Percentiles rank a stretch among this genome's conserved stretches.
These are phyloP conservation scores for Ascomycota sp. DNA, from an alignment of 2,329 filamentous ascomycete species.

Conservation along the genomic window DNA sequence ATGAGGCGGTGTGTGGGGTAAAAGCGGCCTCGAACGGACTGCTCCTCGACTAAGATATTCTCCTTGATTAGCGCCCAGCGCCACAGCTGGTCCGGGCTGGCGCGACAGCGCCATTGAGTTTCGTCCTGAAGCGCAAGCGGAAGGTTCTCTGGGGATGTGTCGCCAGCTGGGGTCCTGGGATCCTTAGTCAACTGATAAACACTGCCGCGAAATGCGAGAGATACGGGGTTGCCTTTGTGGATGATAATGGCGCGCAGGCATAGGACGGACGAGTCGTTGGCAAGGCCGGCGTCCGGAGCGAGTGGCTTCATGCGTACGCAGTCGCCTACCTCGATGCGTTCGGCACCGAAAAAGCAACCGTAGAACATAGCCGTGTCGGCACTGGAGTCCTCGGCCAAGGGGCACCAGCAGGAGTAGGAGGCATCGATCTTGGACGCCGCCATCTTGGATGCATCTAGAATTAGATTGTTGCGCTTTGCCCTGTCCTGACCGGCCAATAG, in stretches of 20 bases:
- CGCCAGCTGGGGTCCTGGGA: constrained; percentile 7
- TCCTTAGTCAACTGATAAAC: constrained; percentile 15
- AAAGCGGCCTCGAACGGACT: constrained; percentile 29
- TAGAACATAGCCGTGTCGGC: constrained; percentile 17
- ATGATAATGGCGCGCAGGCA: constrained; percentile 19
- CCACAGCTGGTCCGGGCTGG: constrained; percentile 12
- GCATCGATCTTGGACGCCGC: constrained; percentile 25
- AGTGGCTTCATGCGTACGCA: constrained; percentile 24
- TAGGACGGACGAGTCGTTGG: constrained; percentile 12
- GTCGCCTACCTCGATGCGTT: constrained; percentile 24
- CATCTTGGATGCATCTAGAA: constrained; percentile 28
- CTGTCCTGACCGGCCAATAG: constrained; percentile 11
- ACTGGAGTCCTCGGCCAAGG: constrained; percentile 10
- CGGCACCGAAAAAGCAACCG: constrained; percentile 28
- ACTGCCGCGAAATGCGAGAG: constrained; percentile 19
- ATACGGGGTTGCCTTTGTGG: constrained; percentile 12
- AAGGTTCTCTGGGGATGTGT: constrained; percentile 15
- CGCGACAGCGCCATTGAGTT: constrained; percentile 16
- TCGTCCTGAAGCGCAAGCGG: constrained; percentile 19
- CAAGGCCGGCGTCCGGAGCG: constrained; percentile 3
- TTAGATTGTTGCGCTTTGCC: constrained; percentile 18
- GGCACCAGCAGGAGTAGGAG: constrained; percentile 26
- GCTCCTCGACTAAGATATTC: constrained; percentile 24
- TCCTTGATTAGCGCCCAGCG: constrained; percentile 20
- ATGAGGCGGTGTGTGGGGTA: constrained; percentile 32